Evolutionary conservation across 2,329 filamentous ascomycete genomes (phyloP).

Genomic region (Basipetospora chlamydospora): DNA sequence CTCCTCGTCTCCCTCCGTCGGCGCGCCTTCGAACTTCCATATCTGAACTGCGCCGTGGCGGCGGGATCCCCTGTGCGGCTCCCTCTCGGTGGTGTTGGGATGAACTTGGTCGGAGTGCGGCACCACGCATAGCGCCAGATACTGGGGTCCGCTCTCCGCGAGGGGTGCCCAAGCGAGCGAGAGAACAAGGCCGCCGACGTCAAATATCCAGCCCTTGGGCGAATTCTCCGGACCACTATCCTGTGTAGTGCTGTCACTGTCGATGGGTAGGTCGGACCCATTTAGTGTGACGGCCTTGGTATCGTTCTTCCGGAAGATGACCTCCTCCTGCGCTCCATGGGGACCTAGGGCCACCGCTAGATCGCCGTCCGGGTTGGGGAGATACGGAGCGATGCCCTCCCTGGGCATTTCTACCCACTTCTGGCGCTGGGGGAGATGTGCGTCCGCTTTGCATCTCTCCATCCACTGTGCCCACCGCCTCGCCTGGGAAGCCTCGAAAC

Average conservation of each 20-base stretch:
- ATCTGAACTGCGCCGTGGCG: slow-evolving; percentile 35
- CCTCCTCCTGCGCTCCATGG: slow-evolving; percentile 15
- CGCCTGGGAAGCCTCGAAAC: slow-evolving; percentile 7
- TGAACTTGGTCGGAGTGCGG: slow-evolving; percentile 35
- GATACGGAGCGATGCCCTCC: slow-evolving; percentile 13
- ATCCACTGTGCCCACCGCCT: slow-evolving; percentile 7
- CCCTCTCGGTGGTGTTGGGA: slow-evolving; percentile 19
- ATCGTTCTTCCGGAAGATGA: slow-evolving; percentile 15
- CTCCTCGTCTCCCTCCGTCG: slow-evolving; percentile 14
- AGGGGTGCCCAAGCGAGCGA: slow-evolving; percentile 38
- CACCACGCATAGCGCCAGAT: slow-evolving; percentile 36
- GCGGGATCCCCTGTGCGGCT: slow-evolving; percentile 21
- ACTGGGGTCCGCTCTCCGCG: slow-evolving; percentile 19
- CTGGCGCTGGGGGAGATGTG: slow-evolving; percentile 1
- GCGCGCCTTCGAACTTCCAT: slow-evolving; percentile 29
- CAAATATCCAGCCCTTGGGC: slow-evolving; percentile 35
- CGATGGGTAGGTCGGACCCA: slow-evolving; percentile 1
- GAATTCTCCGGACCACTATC: slow-evolving; percentile 12
- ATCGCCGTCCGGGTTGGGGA: slow-evolving; percentile 13
- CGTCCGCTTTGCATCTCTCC: slow-evolving; percentile 5
- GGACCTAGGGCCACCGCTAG: slow-evolving; percentile 22
- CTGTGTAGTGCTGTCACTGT: slow-evolving; percentile 5
- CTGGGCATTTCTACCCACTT: slow-evolving; percentile 12
- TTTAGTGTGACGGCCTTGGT: slow-evolving; percentile 15
- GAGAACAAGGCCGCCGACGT: slow-evolving; percentile 37